Evolutionary conservation across 192 early-diverging fungal genomes (phyloP).

Genomic region (Dissophora ornata): DNA sequence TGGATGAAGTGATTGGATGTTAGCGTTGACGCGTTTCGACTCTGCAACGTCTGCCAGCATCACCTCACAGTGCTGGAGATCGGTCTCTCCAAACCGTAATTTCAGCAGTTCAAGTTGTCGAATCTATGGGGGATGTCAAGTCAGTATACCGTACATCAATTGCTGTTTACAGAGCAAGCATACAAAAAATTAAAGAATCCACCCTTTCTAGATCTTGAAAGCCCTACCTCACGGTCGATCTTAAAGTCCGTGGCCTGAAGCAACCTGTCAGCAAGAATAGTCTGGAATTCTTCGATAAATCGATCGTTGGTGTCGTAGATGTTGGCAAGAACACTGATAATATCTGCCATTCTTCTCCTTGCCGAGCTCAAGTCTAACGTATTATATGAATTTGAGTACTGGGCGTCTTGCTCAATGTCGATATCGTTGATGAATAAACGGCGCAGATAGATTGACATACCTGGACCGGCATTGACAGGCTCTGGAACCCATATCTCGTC

Average conservation of each 20-base stretch:
- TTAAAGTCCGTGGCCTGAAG: constrained; percentile 62
- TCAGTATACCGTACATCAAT: too few relatives aligned
- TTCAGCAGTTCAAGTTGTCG: constrained; percentile 80
- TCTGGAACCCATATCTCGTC: constrained; percentile 70
- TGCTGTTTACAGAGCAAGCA: too few relatives aligned
- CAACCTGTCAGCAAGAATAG: constrained; percentile 64
- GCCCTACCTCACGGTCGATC: constrained; percentile 64
- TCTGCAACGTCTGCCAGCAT: constrained; percentile 86
- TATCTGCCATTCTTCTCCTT: constrained; percentile 62
- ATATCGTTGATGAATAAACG: background rate
- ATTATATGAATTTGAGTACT: too few relatives aligned
- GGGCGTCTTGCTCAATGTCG: background rate
- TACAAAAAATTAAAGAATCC: background rate
- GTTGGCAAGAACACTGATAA: constrained; percentile 72
- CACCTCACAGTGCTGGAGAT: constrained; percentile 76
- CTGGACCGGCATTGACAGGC: constrained; percentile 67
- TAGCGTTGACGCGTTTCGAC: constrained; percentile 71
- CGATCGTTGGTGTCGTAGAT: constrained; percentile 77
- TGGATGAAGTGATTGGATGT: constrained; percentile 56
- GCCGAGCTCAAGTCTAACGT: constrained; percentile 40
- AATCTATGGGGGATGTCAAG: too few relatives aligned
- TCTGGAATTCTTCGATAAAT: constrained; percentile 79
- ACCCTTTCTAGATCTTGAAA: too few relatives aligned
- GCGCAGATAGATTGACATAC: constrained; percentile 17
- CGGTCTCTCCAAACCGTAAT: constrained; percentile 71